phyloP scores from a whole-genome alignment of 148 eudicot species.

The Rhododendron simsii region DNA sequence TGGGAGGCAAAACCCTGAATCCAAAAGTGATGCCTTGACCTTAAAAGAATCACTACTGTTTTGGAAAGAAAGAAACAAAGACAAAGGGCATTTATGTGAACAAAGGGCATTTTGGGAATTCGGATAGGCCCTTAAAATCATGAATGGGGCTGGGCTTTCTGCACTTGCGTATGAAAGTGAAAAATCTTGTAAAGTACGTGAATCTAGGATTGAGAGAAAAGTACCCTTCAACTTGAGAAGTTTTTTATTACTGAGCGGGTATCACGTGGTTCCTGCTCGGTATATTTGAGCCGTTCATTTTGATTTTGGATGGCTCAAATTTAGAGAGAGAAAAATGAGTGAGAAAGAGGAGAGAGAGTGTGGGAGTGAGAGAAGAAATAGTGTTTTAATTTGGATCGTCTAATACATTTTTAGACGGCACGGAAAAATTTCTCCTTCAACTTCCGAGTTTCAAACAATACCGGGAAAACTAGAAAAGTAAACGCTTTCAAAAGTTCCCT shows the following conservation, averaged over 20 bases:
- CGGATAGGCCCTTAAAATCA: background rate
- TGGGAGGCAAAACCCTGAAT: background rate
- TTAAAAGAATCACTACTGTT: background rate
- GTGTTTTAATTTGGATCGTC: too few relatives aligned
- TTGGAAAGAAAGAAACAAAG: background rate
- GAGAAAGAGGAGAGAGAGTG: too few relatives aligned
- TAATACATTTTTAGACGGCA: too few relatives aligned
- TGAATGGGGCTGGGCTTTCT: background rate
- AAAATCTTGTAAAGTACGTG: background rate
- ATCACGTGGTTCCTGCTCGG: too few relatives aligned
- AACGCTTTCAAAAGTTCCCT: background rate
- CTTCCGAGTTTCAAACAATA: background rate
- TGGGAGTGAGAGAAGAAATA: too few relatives aligned
- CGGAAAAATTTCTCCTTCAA: too few relatives aligned
- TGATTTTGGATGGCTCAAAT: accelerated
- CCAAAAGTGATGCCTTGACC: background rate
- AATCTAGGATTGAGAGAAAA: background rate
- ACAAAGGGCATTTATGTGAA: background rate
- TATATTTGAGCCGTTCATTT: accelerated
- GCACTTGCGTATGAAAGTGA: background rate
- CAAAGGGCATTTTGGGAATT: background rate
- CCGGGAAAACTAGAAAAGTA: background rate
- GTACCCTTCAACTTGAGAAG: background rate
- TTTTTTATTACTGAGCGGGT: too few relatives aligned
- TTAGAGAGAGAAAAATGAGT: too few relatives aligned